Evolutionary conservation across 202 grass and related monocot species (phyloP).

Genomic region (Zizania palustris): DNA sequence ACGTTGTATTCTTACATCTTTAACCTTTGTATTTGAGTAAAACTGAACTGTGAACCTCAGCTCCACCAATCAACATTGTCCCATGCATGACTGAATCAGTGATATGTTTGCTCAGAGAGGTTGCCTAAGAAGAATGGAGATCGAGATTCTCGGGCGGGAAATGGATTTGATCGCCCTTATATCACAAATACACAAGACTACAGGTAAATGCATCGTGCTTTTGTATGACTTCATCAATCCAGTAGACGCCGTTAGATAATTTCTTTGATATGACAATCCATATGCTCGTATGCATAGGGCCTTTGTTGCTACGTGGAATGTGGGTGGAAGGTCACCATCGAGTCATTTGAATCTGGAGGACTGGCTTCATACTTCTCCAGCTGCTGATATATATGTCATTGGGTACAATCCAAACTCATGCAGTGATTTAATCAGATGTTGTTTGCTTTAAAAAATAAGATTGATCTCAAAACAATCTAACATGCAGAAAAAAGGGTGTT

Average conservation of each 20-base stretch:
- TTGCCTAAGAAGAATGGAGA: conserved; percentile 55
- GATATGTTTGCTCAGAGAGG: conserved; percentile 54
- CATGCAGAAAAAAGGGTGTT: background rate
- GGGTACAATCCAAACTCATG: conserved; percentile 52
- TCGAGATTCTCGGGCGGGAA: conserved; percentile 49
- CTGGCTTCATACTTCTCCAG: conserved; percentile 87
- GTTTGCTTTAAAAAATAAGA: background rate
- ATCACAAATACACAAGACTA: conserved; percentile 79
- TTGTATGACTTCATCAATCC: background rate
- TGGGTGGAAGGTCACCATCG: conserved; percentile 87
- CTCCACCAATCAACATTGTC: conserved; percentile 31
- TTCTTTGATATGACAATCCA: conserved; percentile 36
- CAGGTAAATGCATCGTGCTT: conserved; percentile 57
- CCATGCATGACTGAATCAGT: conserved; percentile 24
- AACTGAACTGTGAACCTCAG: conserved; percentile 20
- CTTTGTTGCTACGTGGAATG: conserved; percentile 93
- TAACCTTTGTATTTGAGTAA: conserved; percentile 21
- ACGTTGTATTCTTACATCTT: conserved; percentile 21
- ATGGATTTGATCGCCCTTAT: conserved; percentile 57
- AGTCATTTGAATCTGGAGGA: conserved; percentile 87
- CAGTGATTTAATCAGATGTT: conserved; percentile 3
- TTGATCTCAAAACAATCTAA: background rate
- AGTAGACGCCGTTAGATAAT: conserved; percentile 13
- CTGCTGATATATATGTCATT: conserved; percentile 94
- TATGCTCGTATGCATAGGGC: conserved; percentile 48